A percentile compares a stretch with the other conserved stretches of the same genome.
phyloP scores from a whole-genome alignment of 1,284 basidiomycete species.

The Puccinia polysora region DNA sequence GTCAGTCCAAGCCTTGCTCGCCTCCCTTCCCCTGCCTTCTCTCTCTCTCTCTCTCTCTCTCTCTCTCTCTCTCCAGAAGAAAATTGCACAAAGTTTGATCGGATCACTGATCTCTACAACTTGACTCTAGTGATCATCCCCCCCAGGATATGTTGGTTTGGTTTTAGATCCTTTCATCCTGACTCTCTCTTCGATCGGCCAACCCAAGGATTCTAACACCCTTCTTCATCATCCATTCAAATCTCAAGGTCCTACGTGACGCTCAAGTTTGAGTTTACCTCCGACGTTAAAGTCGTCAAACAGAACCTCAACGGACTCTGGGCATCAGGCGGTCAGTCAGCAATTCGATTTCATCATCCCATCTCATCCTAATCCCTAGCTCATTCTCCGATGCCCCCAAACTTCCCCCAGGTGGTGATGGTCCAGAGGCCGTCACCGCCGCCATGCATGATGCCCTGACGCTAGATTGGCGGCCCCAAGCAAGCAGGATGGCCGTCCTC shows the following conservation, averaged over 20 bases:
- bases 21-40: not conserved
- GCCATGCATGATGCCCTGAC: conserved; percentile 75
- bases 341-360: not conserved
- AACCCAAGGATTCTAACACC: no score
- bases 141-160: conserved; percentile 70
- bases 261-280: conserved; percentile 34
- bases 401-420: conserved; percentile 67
- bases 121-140: conserved; percentile 67
- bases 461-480: conserved; percentile 83
- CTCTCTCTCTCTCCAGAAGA: not conserved
- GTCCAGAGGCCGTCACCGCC: conserved; percentile 95
- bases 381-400: not conserved
- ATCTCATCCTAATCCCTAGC: not conserved
- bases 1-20: conserved; percentile 53
- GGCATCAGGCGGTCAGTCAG: conserved; percentile 30
- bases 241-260: conserved; percentile 31
- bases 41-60: not conserved
- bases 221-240: conserved; percentile 6
- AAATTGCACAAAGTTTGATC: conserved; percentile 60
- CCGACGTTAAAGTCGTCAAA: conserved; percentile 22
- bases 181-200: not conserved
- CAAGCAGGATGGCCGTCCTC: conserved; percentile 74
- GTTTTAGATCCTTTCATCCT: not conserved
- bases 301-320: conserved; percentile 33
- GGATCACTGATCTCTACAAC: not conserved